phyloP scores from a whole-genome alignment of 805 yeast species.

The Ogataea henricii region DNA sequence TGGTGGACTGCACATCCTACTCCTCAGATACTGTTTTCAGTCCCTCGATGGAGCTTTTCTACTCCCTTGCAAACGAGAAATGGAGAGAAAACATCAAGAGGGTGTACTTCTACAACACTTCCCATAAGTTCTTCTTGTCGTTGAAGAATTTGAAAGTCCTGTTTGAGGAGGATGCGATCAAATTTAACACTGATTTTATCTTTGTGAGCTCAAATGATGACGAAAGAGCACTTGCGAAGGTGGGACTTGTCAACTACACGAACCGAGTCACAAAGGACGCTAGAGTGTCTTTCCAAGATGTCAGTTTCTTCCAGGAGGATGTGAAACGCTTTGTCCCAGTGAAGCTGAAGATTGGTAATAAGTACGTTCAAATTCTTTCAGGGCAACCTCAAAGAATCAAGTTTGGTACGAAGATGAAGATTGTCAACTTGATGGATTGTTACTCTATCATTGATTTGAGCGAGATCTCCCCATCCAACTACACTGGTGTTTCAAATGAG shows the following conservation, averaged over 20 bases:
- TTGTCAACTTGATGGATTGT: slow-evolving; percentile 45
- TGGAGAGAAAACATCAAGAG: slow-evolving; percentile 54
- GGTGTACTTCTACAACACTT: slow-evolving; percentile 53
- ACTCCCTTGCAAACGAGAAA: slow-evolving; percentile 47
- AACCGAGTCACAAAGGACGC: slow-evolving; percentile 47
- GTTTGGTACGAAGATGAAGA: slow-evolving; percentile 37
- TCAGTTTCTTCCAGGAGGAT: slow-evolving; percentile 50
- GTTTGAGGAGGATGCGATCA: slow-evolving; percentile 9
- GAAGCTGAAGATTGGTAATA: slow-evolving; percentile 67
- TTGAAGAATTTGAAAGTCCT: slow-evolving; percentile 13
- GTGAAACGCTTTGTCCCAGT: slow-evolving; percentile 59
- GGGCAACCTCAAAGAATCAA: slow-evolving; percentile 46
- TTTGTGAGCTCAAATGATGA: slow-evolving; percentile 53
- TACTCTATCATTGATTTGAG: slow-evolving; percentile 43
- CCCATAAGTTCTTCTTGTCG: slow-evolving; percentile 31
- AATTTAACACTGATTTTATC: slow-evolving; percentile 18
- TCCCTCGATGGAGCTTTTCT: slow-evolving; percentile 18
- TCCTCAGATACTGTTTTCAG: slow-evolving; percentile 14
- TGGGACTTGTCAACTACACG: slow-evolving; percentile 47
- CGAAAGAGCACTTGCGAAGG: slow-evolving; percentile 41
- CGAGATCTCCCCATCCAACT: slow-evolving; percentile 42
- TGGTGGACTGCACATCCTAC: slow-evolving; percentile 71
- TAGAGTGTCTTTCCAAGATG: slow-evolving; percentile 54
- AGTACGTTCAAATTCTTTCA: slow-evolving; percentile 58
- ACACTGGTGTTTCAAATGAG: slow-evolving; percentile 52